Percentiles rank a stretch among this genome's conserved stretches.
Conservation (phyloP, 352 stramenopile genomes). For the Hyaloperonospora brassicae region DNA sequence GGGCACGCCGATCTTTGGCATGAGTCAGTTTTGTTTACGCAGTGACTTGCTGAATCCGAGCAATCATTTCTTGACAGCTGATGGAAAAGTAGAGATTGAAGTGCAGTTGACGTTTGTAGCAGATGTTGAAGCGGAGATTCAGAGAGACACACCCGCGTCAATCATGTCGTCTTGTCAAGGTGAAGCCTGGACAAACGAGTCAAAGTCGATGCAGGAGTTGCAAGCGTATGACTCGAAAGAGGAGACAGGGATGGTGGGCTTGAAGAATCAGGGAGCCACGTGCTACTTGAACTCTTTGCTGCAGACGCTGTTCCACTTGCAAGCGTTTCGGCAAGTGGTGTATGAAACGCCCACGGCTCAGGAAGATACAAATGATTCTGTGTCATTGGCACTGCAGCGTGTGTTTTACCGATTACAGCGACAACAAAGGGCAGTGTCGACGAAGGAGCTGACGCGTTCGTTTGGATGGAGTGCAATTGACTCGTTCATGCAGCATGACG, state of each 20-base stretch:
- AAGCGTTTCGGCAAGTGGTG: slow-evolving; percentile 77
- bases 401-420: slow-evolving; percentile 81
- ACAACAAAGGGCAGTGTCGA: slow-evolving; percentile 75
- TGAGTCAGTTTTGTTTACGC: slow-evolving; percentile 42
- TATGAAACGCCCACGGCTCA: slow-evolving; percentile 70
- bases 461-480: slow-evolving; percentile 90
- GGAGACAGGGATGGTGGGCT: slow-evolving; percentile 80
- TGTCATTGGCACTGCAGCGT: slow-evolving; percentile 73
- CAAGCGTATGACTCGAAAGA: slow-evolving; percentile 64
- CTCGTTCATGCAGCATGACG: slow-evolving; percentile 90
- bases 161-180: slow-evolving; percentile 4
- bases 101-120: slow-evolving; percentile 32
- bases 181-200: background rate
- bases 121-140: slow-evolving; percentile 15
- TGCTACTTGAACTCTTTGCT: slow-evolving; percentile 93
- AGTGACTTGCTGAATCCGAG: slow-evolving; percentile 38
- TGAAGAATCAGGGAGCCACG: slow-evolving; percentile 88
- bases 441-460: slow-evolving; percentile 87
- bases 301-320: slow-evolving; percentile 87
- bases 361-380: slow-evolving; percentile 80
- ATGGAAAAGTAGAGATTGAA: slow-evolving; percentile 45
- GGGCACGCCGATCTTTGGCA: slow-evolving; percentile 45
- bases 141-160: slow-evolving; percentile 6
- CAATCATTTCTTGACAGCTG: slow-evolving; percentile 35
- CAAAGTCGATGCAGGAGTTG: slow-evolving; percentile 25